phyloP scores from a whole-genome alignment of 148 eudicot genomes.

The Vaccinium myrtillus region DNA sequence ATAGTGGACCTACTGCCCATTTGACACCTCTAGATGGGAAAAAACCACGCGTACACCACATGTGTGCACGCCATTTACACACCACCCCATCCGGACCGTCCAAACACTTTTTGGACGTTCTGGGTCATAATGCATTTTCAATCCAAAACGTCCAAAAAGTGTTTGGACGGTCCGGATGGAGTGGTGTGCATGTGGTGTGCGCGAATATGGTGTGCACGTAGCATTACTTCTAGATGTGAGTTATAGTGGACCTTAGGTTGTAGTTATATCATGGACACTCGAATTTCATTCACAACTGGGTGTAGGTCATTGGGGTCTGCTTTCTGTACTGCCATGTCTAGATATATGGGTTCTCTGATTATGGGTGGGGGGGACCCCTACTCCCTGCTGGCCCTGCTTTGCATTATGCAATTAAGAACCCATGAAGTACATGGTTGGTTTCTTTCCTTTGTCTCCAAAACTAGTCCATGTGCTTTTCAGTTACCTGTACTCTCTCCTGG shows the following conservation, averaged over 20 bases:
- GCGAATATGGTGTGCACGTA: no score
- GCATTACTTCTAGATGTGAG: no score
- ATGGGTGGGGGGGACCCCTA: background rate
- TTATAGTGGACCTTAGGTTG: background rate
- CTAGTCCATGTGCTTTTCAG: background rate
- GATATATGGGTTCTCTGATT: background rate
- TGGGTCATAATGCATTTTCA: no score
- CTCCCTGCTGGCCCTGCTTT: background rate
- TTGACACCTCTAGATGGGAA: no score
- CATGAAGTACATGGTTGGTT: background rate
- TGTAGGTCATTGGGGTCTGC: background rate
- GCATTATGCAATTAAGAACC: background rate
- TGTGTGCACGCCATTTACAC: no score
- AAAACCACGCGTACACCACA: no score
- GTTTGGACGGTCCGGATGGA: no score
- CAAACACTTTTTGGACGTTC: no score
- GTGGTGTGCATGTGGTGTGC: no score
- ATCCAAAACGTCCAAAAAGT: no score
- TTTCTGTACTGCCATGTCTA: background rate
- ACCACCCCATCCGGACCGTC: no score
- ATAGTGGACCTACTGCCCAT: background rate
- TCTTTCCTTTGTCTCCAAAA: background rate
- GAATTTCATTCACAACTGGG: background rate
- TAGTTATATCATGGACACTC: background rate
- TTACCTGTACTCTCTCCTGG: background rate